Evolutionary conservation across 2,329 filamentous ascomycete genomes (phyloP), one percentile per base, ranked within the genome.

Genomic region (Diaporthe ampelina): DNA sequence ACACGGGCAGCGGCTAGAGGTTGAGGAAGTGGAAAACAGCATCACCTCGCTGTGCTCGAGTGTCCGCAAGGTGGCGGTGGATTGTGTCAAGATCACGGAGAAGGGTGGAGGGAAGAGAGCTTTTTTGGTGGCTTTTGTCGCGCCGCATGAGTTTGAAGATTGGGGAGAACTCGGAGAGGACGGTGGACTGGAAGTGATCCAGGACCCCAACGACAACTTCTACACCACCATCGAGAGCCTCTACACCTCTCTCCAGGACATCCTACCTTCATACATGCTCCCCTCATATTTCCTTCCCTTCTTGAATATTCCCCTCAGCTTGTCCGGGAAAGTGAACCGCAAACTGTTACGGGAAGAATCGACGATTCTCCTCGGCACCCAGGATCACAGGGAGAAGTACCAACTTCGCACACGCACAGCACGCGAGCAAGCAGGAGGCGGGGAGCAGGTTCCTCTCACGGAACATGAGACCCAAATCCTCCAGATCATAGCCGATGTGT

Each of bases 381-480:
- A 48, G 45, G 45, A 48, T 48, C 45, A 48, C 45, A 48, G 45
- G 45, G 45, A 48, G 45, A 48, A 48, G 45, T 48, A 48, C 45
- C 45, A 48, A 48, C 45, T 48, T 48, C 45, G 45, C 45, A 48
- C 45, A 48, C 45, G 2, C 17, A 48, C 45, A 48, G 45, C 45
- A 48, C 45, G 45, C 45, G 45, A 48, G 45, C 45, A 48, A 48
- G 45, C 45, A 48, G 17, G 45, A 21, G 45, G 8, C 45, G 45
- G 45, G 21, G 45, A 48, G 45, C 45, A 48, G 45, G 45, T 21
- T 48, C 13, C 13, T 17, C 35, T n/a, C n/a, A 79, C 81, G 75
- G 85, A 87, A 75, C 81, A 81, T 72, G 81, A 81, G 56, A 78
- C 87, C 1, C 81, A 82, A 32, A 76, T 86, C 0, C 80, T 88